phyloP scores from a whole-genome alignment of 192 early-diverging fungal species.

The Neocallimastix lanati region DNA sequence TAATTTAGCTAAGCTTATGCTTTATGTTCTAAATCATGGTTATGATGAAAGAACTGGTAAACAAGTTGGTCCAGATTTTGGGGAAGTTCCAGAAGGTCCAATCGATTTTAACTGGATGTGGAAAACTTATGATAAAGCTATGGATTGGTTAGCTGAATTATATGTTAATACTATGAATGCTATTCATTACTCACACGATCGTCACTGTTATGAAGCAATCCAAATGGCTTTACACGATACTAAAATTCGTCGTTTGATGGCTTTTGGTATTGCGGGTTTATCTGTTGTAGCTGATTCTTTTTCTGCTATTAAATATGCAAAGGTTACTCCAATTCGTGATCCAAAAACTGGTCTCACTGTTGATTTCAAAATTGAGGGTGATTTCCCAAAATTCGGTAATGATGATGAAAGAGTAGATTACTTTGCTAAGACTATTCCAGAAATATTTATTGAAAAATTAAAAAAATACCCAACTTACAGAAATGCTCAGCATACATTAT shows the following conservation, averaged over 20 bases:
- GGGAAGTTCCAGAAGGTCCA: constrained; percentile 1
- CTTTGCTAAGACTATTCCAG: constrained; percentile 6
- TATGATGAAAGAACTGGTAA: too few species aligned
- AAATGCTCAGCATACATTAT: too few species aligned
- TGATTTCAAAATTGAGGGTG: too few species aligned
- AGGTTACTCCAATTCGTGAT: too few species aligned
- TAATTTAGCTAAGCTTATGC: constrained; percentile 7
- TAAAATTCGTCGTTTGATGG: constrained; percentile 8
- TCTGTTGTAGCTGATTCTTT: too few species aligned
- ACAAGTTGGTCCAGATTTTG: too few species aligned
- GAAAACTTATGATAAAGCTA: constrained; percentile 6
- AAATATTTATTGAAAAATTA: constrained; percentile 1
- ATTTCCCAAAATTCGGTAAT: too few species aligned
- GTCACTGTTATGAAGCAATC: constrained; percentile 10
- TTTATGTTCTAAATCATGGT: too few species aligned
- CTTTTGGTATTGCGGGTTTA: constrained; percentile 7
- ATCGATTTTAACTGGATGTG: constrained; percentile 5
- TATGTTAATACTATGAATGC: too few species aligned
- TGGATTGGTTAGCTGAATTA: constrained; percentile 6
- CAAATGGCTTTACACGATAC: constrained; percentile 8
- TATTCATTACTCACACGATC: constrained; percentile 10
- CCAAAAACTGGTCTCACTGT: too few species aligned
- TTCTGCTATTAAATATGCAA: too few species aligned
- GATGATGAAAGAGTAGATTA: constrained; percentile 5
- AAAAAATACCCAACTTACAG: too few species aligned